Base-by-base conservation (phyloP, 2,329 filamentous ascomycete genomes). In the Stagonosporopsis vannaccii region DNA sequence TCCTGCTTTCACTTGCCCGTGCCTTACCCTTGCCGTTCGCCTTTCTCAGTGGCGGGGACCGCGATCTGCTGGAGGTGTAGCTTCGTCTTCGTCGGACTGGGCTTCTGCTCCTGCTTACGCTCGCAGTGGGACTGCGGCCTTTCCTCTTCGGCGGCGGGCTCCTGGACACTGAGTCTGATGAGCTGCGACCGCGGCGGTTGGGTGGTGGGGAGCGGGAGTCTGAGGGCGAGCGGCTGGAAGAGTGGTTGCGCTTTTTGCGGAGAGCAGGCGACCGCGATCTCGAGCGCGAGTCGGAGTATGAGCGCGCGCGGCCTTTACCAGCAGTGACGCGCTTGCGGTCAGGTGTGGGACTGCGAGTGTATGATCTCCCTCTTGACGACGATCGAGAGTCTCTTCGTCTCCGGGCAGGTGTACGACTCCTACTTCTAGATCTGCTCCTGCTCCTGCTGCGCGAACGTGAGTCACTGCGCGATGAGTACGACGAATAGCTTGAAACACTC, bases 401-500 rank as follows among this genome's bases (percentile, higher is more conserved):
- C 25, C 62, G 46, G 5, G 36, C 42, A 2, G 53, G 53, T 1
- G 58, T 59, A 42, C 56, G 61, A 7, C 61, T 65, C 15, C 67
- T 63, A 0, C 66, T 69, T 32, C 68, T 20, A 9, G 37, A 28
- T n/a, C 49, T 35, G 25, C 59, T 56, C 2, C 63, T 64, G 26
- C 58, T 56, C 3, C 69, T 68, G 7, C 64, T 70, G 35, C 60
- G 63, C 0, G 66, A 69, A 17, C 67, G 67, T 1, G 68, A 70
- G 26, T 68, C 64, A 39, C 66, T 72, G 12, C 65, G 66, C 11
- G 66, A 67, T 1, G 65, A 66, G 54, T 76, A 76, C 12, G 66
- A 70, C 2, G 73, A 75, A 43, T 72, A 69, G 13, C 68, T 72
- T 0, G 72, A 74, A 1, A 73, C 65, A 41, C 72, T 75, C 12